phyloP scores from a whole-genome alignment of 805 yeast species.

The Diddensiella caesifluorescens region DNA sequence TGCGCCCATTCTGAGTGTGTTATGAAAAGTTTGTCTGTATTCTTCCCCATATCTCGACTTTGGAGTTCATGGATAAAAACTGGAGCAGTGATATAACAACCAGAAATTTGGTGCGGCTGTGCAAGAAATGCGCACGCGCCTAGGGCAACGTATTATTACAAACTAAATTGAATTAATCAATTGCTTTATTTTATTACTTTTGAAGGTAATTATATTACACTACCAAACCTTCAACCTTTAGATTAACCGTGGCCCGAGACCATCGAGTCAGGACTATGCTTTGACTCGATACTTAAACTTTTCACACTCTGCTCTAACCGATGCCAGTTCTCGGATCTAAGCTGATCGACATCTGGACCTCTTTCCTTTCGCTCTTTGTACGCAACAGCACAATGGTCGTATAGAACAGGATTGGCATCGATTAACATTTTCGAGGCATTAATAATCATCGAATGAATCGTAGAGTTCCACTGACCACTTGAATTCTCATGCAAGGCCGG shows the following conservation, averaged over 20 bases:
- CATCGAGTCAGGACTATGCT: not conserved
- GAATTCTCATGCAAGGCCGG: conserved; percentile 85
- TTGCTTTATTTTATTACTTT: not conserved
- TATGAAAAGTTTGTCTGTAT: conserved; percentile 34
- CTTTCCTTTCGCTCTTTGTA: conserved; percentile 77
- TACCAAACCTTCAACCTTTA: too few species aligned
- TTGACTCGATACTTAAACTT: not conserved
- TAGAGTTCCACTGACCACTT: conserved; percentile 78
- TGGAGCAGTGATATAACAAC: not conserved
- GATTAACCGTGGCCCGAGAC: not conserved
- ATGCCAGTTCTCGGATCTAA: conserved; percentile 55
- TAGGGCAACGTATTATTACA: conserved; percentile 1
- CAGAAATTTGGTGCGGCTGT: not conserved
- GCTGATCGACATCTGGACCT: conserved; percentile 54
- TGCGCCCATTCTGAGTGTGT: conserved; percentile 34
- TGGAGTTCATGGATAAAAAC: not conserved
- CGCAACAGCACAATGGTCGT: conserved; percentile 86
- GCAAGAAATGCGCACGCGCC: not conserved
- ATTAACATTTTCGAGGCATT: conserved; percentile 86
- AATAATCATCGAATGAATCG: conserved; percentile 85
- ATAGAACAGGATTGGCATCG: conserved; percentile 86
- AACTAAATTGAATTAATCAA: not conserved
- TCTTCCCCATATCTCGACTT: conserved; percentile 39
- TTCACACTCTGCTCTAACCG: conserved; percentile 51
- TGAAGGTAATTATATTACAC: not conserved